phyloP scores from a whole-genome alignment of 2,329 filamentous ascomycete species.

The Neofusicoccum sp. region DNA sequence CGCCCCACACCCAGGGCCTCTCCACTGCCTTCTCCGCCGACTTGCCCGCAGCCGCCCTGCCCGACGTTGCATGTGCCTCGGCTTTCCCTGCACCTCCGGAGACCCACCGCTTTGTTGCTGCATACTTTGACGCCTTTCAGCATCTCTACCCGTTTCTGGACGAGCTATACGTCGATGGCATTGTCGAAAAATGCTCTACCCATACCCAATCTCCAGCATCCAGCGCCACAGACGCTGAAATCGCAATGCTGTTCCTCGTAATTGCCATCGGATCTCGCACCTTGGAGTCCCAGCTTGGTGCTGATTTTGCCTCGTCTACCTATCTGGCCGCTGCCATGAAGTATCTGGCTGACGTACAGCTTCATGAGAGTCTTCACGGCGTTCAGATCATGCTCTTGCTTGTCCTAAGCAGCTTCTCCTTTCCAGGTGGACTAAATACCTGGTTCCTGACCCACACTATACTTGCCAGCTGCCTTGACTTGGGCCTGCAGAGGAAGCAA shows the following conservation, averaged over 20 bases:
- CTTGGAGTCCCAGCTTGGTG: constrained; percentile 43
- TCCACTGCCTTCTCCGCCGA: constrained; percentile 25
- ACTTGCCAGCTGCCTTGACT: constrained; percentile 50
- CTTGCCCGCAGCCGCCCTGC: background rate
- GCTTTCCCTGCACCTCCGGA: constrained; percentile 34
- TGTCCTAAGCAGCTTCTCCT: constrained; percentile 52
- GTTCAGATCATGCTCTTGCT: constrained; percentile 50
- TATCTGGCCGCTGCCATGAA: constrained; percentile 51
- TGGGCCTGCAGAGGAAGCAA: constrained; percentile 49
- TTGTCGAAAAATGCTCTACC: background rate
- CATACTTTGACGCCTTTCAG: constrained; percentile 52
- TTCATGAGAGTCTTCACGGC: constrained; percentile 50
- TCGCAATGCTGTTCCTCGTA: constrained; percentile 29
- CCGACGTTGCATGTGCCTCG: constrained; percentile 17
- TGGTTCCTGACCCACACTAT: constrained; percentile 59
- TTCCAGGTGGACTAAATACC: constrained; percentile 50
- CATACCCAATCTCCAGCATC: too few relatives aligned
- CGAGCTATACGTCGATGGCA: constrained; percentile 43
- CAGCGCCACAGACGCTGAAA: background rate
- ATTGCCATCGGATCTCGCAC: constrained; percentile 51
- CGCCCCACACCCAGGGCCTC: constrained; percentile 18
- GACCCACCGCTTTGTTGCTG: constrained; percentile 43
- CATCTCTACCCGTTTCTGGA: constrained; percentile 53
- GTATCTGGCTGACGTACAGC: constrained; percentile 46
- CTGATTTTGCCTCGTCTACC: constrained; percentile 48